Evolutionary conservation across 108 stramenopile genomes (phyloP).

Genomic region (Asterionellopsis glacialis): DNA sequence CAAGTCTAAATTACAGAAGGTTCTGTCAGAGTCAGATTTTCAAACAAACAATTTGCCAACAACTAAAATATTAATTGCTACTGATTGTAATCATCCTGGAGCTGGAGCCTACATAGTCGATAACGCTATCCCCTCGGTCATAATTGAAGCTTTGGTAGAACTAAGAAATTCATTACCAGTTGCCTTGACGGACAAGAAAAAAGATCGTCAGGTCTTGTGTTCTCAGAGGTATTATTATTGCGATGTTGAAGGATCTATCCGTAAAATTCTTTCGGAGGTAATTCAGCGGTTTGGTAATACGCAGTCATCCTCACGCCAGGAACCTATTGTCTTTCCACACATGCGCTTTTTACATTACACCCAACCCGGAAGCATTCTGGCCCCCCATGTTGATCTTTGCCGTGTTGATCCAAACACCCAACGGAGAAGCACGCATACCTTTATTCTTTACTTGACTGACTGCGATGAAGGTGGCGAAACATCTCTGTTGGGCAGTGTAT

Average conservation of each 20-base stretch:
- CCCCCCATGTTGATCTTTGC: constrained; percentile 72
- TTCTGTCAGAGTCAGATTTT: not conserved
- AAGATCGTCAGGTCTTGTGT: constrained; percentile 16
- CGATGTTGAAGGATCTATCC: constrained; percentile 48
- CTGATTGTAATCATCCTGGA: constrained; percentile 54
- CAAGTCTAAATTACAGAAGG: not conserved
- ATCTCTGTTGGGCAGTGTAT: constrained; percentile 39
- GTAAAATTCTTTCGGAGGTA: constrained; percentile 1
- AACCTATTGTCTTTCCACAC: constrained; percentile 45
- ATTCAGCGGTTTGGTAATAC: not conserved
- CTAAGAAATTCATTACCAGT: constrained; percentile 47
- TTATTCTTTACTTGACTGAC: constrained; percentile 64
- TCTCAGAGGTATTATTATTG: constrained; percentile 65
- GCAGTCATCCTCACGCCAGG: constrained; percentile 1
- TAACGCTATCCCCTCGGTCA: constrained; percentile 28
- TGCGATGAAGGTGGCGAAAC: constrained; percentile 70
- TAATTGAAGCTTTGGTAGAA: constrained; percentile 30
- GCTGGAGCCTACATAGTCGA: constrained; percentile 75
- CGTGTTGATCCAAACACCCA: constrained; percentile 38
- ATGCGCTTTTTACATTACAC: constrained; percentile 73
- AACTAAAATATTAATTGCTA: constrained; percentile 43
- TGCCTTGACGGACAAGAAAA: constrained; percentile 22
- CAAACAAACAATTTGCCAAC: not conserved
- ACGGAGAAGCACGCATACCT: constrained; percentile 69
- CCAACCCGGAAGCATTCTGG: constrained; percentile 34